Base-by-base conservation (phyloP, 2,329 filamentous ascomycete species). In the Spiromastix sp. region DNA sequence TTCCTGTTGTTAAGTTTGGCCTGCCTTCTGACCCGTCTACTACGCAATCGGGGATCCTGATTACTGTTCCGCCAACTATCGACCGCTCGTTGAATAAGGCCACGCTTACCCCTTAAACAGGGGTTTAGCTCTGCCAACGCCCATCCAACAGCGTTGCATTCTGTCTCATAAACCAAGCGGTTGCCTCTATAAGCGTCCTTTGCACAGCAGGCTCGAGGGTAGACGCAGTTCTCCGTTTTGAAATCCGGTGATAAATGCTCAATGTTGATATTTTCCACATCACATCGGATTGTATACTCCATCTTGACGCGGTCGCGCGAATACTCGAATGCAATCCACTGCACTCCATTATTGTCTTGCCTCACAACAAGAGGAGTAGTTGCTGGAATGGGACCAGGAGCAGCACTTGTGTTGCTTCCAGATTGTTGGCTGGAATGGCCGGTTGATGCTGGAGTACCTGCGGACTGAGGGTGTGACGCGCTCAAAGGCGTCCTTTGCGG, bases 111-210 rank as follows among this genome's bases (percentile, higher is more conserved):
- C 44, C 89, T 78, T 40, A 96, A 71, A 39, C 84, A 82, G 5
- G 86, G 80, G 59, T 98, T 98, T 36, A 98, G 67, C 54, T 96
- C 82, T 2, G 91, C 91, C 47, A 98, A 65, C 9, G 89, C 89
- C 91, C 91, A 98, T n/a, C 91, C 91, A n/a, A 98, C 91, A 1
- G 86, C 85, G 64, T 98, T 98, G 71, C 91, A 98, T 64, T 98
- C 91, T 11, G 85, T 95, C 67, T 98, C 91, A 60, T 98, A 98
- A 48, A 91, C 83, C 47, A 95, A 67, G 11, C 91, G 81, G 59
- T 98, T 98, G 42, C 91, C 91, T 41, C 87, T 81, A 68, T 98
- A 98, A 56, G 93, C 82, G 40, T 96, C 89, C 62, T 96, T 96
- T 47, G 78, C 76, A 60, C 86, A 93, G 68, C 87, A 95, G 3